phyloP scores from a whole-genome alignment of 1,284 basidiomycete species.

The Phenoliferia sp. region DNA sequence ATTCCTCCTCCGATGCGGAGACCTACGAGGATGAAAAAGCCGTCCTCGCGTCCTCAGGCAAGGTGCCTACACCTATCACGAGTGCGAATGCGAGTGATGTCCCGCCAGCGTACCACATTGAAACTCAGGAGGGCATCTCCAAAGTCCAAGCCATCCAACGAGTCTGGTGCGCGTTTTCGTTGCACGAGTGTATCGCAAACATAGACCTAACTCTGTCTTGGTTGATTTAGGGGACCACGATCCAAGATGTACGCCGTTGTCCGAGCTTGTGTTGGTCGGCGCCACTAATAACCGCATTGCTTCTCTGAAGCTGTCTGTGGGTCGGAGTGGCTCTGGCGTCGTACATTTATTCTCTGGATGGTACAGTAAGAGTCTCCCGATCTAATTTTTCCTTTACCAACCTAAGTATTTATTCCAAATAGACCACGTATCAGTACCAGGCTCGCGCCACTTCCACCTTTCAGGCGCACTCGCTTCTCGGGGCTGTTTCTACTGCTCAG shows the following conservation, averaged over 20 bases:
- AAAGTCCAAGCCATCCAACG: slow-evolving; percentile 29
- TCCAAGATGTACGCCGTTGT: slow-evolving; percentile 7
- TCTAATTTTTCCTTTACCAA: background rate
- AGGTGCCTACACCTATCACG: background rate
- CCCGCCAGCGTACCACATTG: slow-evolving; percentile 3
- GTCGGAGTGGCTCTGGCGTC: slow-evolving; percentile 55
- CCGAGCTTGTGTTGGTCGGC: slow-evolving; percentile 12
- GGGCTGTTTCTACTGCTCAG: slow-evolving; percentile 22
- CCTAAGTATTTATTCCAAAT: background rate
- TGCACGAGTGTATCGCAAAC: background rate
- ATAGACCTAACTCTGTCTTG: background rate
- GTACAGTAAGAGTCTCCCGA: slow-evolving; percentile 29
- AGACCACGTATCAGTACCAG: slow-evolving; percentile 63
- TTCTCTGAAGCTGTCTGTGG: slow-evolving; percentile 1
- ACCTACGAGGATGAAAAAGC: background rate
- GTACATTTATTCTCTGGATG: slow-evolving; percentile 71
- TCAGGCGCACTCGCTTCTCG: slow-evolving; percentile 17
- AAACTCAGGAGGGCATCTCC: slow-evolving; percentile 24
- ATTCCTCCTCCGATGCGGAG: background rate
- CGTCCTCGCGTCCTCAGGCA: background rate
- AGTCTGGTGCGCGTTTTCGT: slow-evolving; percentile 18
- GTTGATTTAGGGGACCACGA: slow-evolving; percentile 24
- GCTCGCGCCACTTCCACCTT: slow-evolving; percentile 33
- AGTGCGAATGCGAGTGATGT: background rate
- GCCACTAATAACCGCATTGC: background rate